phyloP scores from a whole-genome alignment of 164 flowering plant genomes.

The Cinnamomum micranthum region DNA sequence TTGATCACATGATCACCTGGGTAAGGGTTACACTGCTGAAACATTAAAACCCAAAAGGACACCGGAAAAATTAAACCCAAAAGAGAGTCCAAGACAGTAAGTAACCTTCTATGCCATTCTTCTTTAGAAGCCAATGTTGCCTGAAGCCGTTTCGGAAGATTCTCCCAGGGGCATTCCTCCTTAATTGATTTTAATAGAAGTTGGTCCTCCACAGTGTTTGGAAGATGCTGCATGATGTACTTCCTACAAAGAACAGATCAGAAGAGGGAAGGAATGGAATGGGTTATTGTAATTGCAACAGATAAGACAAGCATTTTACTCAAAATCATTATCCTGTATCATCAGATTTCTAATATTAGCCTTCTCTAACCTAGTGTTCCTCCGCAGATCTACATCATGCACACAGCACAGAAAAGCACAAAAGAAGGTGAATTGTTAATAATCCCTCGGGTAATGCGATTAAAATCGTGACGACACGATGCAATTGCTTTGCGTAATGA shows the following conservation, averaged over 20 bases:
- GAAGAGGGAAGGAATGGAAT: not conserved
- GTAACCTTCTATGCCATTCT: slow-evolving; percentile 92
- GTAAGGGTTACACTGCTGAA: no score
- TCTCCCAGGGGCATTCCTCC: slow-evolving; percentile 95
- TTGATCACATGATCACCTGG: no score
- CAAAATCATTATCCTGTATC: not conserved
- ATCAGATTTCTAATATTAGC: not conserved
- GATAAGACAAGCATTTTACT: not conserved
- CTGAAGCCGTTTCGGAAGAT: slow-evolving; percentile 88
- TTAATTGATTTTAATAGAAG: slow-evolving; percentile 76
- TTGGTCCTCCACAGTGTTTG: slow-evolving; percentile 88
- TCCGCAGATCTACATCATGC: no score
- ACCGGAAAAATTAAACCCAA: no score
- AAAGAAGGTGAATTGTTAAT: no score
- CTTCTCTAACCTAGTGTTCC: not conserved
- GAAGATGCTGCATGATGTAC: slow-evolving; percentile 58
- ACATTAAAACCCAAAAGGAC: no score
- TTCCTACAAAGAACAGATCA: not conserved
- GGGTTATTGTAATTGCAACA: not conserved
- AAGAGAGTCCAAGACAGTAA: not conserved
- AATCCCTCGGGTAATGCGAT: no score
- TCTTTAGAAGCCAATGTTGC: slow-evolving; percentile 76
- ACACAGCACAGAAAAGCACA: no score
- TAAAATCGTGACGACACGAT: no score
- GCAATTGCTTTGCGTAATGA: no score